Evolutionary conservation across 805 yeast genomes (phyloP), one percentile per base, ranked within the genome.

Genomic region (Wickerhamiella slavikovae): DNA sequence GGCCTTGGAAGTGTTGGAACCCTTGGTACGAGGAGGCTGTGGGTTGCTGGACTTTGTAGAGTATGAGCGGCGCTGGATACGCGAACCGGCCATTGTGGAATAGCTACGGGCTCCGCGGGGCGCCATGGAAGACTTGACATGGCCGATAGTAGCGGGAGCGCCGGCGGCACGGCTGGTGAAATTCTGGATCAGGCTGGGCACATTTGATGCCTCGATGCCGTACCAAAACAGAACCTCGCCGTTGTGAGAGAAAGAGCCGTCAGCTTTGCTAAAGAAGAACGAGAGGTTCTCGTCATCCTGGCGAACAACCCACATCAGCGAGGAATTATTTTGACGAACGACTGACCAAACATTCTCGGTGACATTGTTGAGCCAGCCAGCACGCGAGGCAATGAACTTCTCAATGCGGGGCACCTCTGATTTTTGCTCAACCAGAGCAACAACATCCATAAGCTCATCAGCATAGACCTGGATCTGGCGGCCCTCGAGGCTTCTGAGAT

Each of bases 301-400:
- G 42, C 70, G 64, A 28, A 80, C 85, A 28, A 71, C 65, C 98
- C 98, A 89, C 53, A 71, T 82, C 44, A 89, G 61, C 5, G 71
- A 52, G 20, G 62, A 42, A 52, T 67, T 75, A 48, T 83, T 93
- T 42, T 71, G 72, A 43, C 63, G 69, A 43, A 89, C 64, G 11
- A 91, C 70, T 31, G 63, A 66, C 67, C 92, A 89, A 30, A 89
- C 75, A 54, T 83, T 85, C 49, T 89, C 99, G 34, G 93, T 76
- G 32, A 89, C 94, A 40, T 85, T 85, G 58, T 89, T 89, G 49
- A 85, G 72, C 99, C 99, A 89, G 27, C 96, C 96, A 31, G 75
- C 66, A 50, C 76, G 73, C 15, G 91, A 67, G 15, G 91, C 79
- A 40, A 82, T 60, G 49, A 89, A 80, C 55, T 78, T 80, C 51